Evolutionary conservation across 1,139 yeast species (phyloP).

Genomic region (Geotrichum macrosporum): DNA sequence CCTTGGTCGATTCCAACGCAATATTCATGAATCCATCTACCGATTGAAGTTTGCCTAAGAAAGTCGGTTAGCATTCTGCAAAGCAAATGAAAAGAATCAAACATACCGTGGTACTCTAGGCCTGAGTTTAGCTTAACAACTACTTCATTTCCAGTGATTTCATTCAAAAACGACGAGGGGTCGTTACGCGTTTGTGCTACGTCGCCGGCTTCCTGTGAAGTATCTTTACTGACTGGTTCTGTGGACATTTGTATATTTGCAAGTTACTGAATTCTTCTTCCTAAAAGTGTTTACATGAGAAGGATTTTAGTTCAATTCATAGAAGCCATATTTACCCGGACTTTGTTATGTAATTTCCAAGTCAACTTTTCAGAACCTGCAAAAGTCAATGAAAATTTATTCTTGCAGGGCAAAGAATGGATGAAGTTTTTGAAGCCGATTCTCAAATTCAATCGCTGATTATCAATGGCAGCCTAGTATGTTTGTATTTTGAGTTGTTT

Average conservation of each 20-base stretch:
- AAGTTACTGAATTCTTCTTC: background rate
- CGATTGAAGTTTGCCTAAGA: constrained; percentile 63
- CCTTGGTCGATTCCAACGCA: constrained; percentile 73
- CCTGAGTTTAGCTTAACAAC: constrained; percentile 84
- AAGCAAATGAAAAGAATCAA: background rate
- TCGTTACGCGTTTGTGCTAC: constrained; percentile 17
- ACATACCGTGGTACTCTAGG: constrained; percentile 63
- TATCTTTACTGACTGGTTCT: background rate
- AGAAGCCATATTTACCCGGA: background rate
- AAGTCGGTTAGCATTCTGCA: constrained; percentile 19
- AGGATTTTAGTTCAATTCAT: too few relatives aligned
- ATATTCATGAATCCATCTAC: constrained; percentile 98
- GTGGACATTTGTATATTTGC: background rate
- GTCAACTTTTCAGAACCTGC: too few relatives aligned
- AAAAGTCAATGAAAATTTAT: too few relatives aligned
- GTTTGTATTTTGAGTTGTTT: too few relatives aligned
- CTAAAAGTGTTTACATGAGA: background rate
- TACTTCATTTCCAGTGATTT: constrained; percentile 75
- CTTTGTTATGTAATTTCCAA: too few relatives aligned
- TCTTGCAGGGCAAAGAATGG: too few relatives aligned
- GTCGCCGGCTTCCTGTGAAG: constrained; percentile 1
- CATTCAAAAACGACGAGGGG: constrained; percentile 72
- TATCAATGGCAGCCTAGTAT: constrained; percentile 87
- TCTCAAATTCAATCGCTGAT: constrained; percentile 89
- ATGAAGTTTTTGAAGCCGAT: too few relatives aligned